Conservation (phyloP, 805 yeast species). For the Candida incommunis region DNA sequence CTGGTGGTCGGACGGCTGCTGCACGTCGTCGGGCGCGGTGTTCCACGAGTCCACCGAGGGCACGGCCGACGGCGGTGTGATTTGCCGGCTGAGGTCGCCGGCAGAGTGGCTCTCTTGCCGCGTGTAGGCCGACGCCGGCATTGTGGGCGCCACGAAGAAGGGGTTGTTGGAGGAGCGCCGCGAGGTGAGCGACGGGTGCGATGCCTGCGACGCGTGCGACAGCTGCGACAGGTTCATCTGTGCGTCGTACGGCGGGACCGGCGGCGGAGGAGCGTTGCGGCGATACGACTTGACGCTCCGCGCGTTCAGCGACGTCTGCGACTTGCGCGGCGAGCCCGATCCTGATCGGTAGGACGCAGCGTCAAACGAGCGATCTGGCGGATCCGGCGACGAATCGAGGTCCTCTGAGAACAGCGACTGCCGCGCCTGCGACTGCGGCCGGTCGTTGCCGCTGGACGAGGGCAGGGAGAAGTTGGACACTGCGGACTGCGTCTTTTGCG, state of each 20-base stretch:
- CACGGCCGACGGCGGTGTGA: not conserved
- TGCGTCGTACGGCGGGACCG: not conserved
- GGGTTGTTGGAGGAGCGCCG: not conserved
- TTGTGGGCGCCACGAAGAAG: not conserved
- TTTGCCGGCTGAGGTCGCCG: not conserved
- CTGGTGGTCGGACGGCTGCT: not conserved
- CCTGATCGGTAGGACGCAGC: not conserved
- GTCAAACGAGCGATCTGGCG: not conserved
- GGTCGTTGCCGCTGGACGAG: not conserved
- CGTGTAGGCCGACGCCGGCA: not conserved
- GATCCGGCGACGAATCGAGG: not conserved
- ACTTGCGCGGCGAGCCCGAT: not conserved
- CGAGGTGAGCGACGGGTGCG: not conserved
- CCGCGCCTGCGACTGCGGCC: not conserved
- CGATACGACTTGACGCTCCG: not conserved
- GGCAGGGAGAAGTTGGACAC: conserved; percentile 1
- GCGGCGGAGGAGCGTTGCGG: not conserved
- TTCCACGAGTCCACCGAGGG: not conserved
- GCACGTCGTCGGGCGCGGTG: not conserved
- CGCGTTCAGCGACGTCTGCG: not conserved
- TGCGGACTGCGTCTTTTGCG: not conserved
- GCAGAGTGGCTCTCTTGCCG: not conserved
- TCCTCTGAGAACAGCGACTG: not conserved
- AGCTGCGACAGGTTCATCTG: not conserved
- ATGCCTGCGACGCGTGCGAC: not conserved